Evolutionary conservation across 1,284 basidiomycete species (phyloP).

Genomic region (Sanghuangporus weigelae): DNA sequence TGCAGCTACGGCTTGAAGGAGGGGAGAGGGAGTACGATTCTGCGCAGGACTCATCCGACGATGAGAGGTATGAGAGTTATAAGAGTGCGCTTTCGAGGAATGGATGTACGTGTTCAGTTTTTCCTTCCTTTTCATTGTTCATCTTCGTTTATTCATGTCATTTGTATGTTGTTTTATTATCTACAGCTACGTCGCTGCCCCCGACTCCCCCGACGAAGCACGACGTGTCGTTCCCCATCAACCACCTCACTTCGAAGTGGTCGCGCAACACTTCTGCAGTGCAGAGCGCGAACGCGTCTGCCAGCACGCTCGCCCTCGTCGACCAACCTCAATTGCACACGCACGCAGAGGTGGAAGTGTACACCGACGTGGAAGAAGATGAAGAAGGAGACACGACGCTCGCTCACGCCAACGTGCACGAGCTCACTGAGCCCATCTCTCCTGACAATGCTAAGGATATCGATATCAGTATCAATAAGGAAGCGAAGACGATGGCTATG

Average conservation of each 20-base stretch:
- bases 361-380: neutral
- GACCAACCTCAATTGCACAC: neutral
- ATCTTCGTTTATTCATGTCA: neutral
- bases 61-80: neutral
- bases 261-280: slow-evolving; percentile 10
- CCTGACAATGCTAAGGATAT: too few species aligned
- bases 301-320: neutral
- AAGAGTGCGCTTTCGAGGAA: neutral
- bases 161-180: neutral
- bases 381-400: neutral
- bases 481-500: neutral
- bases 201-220: neutral
- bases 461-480: neutral
- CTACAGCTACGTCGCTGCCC: neutral
- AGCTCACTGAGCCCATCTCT: too few species aligned
- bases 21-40: neutral
- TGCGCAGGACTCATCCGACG: neutral
- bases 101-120: neutral
- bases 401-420: neutral
- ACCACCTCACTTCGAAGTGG: slow-evolving; percentile 3
- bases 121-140: neutral
- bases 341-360: neutral
- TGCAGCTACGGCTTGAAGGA: neutral
- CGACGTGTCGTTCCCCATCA: neutral
- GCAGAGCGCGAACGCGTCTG: neutral